Conservation (phyloP, 169 alveolate species). For the Cryptosporidium canis region DNA sequence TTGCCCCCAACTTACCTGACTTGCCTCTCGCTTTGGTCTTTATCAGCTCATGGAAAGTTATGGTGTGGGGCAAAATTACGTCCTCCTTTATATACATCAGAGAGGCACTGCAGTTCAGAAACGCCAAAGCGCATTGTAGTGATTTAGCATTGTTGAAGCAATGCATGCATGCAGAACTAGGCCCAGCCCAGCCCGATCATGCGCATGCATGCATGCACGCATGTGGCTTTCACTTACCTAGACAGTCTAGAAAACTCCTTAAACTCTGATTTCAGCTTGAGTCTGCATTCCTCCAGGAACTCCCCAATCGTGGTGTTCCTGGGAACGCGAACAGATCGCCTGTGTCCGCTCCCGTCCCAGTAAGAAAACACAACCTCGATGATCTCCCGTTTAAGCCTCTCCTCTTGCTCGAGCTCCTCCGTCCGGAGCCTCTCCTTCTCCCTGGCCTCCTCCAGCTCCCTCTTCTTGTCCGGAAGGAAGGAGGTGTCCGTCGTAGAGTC, state of each 20-base stretch:
- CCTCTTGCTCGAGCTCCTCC: constrained; percentile 57
- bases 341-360: constrained; percentile 81
- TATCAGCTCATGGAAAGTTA: constrained; percentile 77
- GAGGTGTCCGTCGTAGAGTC: constrained; percentile 45
- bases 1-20: constrained; percentile 58
- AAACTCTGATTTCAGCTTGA: constrained; percentile 74
- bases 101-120: constrained; percentile 37
- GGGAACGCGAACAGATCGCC: constrained; percentile 73
- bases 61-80: constrained; percentile 79
- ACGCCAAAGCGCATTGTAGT: not conserved
- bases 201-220: no score
- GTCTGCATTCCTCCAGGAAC: constrained; percentile 74
- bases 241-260: constrained; percentile 51
- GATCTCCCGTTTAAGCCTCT: constrained; percentile 52
- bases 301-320: constrained; percentile 74
- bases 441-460: constrained; percentile 3
- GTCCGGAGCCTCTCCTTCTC: not conserved
- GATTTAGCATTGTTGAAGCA: no score
- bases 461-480: constrained; percentile 50
- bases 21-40: constrained; percentile 80
- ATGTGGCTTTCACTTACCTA: constrained; percentile 45
- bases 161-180: no score
- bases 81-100: constrained; percentile 81
- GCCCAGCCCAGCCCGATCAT: constrained; percentile 72
- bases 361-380: constrained; percentile 77